phyloP scores from a whole-genome alignment of 169 alveolate genomes.

The Eimeria necatrix region DNA sequence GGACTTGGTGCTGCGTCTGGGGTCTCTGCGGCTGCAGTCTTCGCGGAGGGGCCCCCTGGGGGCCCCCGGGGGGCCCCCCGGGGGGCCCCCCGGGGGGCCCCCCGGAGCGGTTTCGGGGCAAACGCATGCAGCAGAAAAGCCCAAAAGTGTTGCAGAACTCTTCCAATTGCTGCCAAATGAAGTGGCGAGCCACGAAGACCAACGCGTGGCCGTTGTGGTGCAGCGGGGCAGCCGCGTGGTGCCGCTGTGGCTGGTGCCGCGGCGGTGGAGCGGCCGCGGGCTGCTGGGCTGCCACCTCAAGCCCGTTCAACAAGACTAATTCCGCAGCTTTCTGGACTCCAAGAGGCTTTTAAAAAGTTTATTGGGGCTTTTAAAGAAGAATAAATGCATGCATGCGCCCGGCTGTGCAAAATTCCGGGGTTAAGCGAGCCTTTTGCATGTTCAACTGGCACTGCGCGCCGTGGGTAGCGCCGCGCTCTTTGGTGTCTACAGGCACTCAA shows the following conservation, averaged over 20 bases:
- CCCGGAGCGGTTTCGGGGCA: not conserved
- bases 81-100: not conserved
- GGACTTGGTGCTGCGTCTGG: constrained; percentile 43
- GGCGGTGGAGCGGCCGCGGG: constrained; percentile 38
- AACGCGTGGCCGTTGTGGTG: constrained; percentile 26
- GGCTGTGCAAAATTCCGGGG: not conserved
- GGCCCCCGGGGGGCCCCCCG: not conserved
- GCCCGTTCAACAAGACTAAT: not conserved
- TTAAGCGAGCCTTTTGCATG: not conserved
- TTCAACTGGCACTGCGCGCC: not conserved
- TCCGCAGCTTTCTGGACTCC: not conserved
- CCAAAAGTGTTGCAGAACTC: not conserved
- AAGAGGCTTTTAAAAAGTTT: not conserved
- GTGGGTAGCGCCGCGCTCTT: too few relatives aligned
- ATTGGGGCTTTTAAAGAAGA: not conserved
- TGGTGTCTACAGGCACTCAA: too few relatives aligned
- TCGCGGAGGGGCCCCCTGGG: not conserved
- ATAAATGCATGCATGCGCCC: not conserved
- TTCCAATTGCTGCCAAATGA: constrained; percentile 29
- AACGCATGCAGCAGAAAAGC: not conserved
- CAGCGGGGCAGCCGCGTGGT: constrained; percentile 28
- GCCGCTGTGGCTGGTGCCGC: constrained; percentile 28
- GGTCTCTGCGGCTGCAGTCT: constrained; percentile 21
- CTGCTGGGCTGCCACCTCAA: constrained; percentile 47
- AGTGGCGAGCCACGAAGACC: not conserved